These are phyloP conservation scores for Dendrocalamus sinicus DNA, from an alignment of 176 grass and related monocot genomes.

Conservation along the genomic window DNA sequence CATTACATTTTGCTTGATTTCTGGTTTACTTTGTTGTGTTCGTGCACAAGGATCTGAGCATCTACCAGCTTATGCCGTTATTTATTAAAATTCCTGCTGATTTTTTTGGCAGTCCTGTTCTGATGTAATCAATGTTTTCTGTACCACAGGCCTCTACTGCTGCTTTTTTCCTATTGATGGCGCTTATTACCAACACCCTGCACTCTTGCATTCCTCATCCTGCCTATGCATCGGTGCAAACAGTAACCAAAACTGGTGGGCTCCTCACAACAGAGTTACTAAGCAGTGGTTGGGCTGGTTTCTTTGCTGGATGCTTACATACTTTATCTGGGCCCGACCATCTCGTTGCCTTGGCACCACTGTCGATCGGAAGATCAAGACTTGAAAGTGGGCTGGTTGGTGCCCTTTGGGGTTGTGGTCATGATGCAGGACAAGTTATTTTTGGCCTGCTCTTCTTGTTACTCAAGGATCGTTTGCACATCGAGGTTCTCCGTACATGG, in stretches of 20 bases:
- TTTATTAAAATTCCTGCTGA: background rate
- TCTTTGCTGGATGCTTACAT: conserved; percentile 94
- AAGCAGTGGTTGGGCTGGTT: conserved; percentile 87
- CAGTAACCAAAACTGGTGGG: conserved; percentile 54
- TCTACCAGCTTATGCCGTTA: background rate
- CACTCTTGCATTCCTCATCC: conserved; percentile 45
- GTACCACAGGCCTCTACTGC: conserved; percentile 52
- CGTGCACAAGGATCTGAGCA: background rate
- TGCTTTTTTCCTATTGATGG: conserved; percentile 51
- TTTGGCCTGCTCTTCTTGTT: conserved; percentile 91
- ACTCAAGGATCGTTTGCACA: conserved; percentile 93
- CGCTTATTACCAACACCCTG: conserved; percentile 40
- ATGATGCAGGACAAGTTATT: conserved; percentile 94
- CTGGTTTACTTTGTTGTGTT: background rate
- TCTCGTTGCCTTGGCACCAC: conserved; percentile 87
- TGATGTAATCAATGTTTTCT: conserved; percentile 14
- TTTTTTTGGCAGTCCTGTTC: background rate
- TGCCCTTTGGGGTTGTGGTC: conserved; percentile 98
- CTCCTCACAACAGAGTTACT: conserved; percentile 68
- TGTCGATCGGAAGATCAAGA: conserved; percentile 84
- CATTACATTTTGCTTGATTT: background rate
- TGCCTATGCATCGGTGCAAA: conserved; percentile 59
- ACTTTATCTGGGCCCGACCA: conserved; percentile 96
- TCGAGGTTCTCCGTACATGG: conserved; percentile 84
- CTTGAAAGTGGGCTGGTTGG: conserved; percentile 91